Base-by-base conservation (phyloP, 352 stramenopile genomes). In the Phytopythium helicoides region DNA sequence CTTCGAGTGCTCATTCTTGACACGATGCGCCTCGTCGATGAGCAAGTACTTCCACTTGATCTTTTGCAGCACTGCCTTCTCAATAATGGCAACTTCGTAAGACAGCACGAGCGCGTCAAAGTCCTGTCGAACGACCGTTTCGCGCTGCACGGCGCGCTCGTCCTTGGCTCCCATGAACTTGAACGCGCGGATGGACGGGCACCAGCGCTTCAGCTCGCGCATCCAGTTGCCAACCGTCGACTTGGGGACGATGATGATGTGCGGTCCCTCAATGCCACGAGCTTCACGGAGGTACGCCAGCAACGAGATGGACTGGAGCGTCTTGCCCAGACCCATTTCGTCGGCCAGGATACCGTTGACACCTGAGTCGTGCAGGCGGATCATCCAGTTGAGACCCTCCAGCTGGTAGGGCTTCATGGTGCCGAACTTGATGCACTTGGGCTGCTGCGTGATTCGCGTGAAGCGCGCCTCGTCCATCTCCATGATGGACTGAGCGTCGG, bases 141-240 rank as follows among this genome's bases (percentile, higher is more conserved):
- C 83, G 31, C 96, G 71, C 68, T 98, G 84, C 41, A 91, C 71
- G n/a, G 94, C 96, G 40, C 96, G 89, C 60, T 98, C 92, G 6
- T 98, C 82, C 57, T 97, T 97, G 34, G 74, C 81, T 38, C 97
- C 97, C 85, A 99, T 98, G 56, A 99, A 99, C 56, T 98, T 93
- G 54, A 98, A 81, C 6, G 96, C 93, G 14, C 87, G 85, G 57
- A 98, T 91, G 18, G 68, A 83, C 2, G 97, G 97, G 40, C 96
- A 91, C 96, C 97, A 99, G 52, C 97, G 89, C 76, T 97, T 86
- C 44, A 99, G 87, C 70, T 99, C 97, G 55, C 94, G 89, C 92
- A 99, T 96, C 97, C 97, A 99, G 70, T 99, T 99, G 36, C 95
- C 94, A 10, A 99, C 86, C 21, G 97, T 99, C 5, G 97, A 98